Evolutionary conservation across 2,329 filamentous ascomycete genomes (phyloP), one percentile per base, ranked within the genome.

Genomic region (Cyphellophora europaea): DNA sequence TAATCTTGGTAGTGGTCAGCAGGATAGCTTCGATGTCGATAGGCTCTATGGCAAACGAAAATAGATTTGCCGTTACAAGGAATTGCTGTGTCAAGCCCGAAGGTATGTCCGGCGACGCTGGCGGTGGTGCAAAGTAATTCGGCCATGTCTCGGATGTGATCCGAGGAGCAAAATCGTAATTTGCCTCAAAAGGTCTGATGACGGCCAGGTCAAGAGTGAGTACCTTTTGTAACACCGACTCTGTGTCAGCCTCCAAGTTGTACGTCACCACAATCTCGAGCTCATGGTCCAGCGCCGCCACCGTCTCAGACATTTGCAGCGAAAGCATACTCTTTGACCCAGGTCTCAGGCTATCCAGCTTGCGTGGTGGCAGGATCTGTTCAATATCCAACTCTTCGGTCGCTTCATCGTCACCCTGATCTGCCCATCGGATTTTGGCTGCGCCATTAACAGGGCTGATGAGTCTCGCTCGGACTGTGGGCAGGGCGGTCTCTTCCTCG

Each of bases 151-250:
- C 79, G 0, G 71, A 58, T 55, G 95, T 82, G 3, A 94, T 66
- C 6, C 82, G 74, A 8, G 91, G 87, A 10, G 79, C 70, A 42
- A 96, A 76, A 43, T 93, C 85, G 56, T 93, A 95, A 51, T 83
- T 91, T 11, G 87, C 84, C 59, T 94, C 87, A 49, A 98, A 96
- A 0, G 89, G 86, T 32, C 77, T 79, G 35, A 85, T 76, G 36
- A 95, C 72, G 23, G 77, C 72, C 4, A 96, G 57, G 35, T 80
- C 77, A 25, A 82, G 70, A 1, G 75, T 69, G 14, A 81, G 62
- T 2, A 72, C 74, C 56, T 93, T 89, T 23, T 79, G 76, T 25
- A 96, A 81, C 2, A 81, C 79, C 1, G 87, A 94, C 33, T 82
- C 80, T 1, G 77, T 66, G 53, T 96, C 88, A 5, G 83, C 82